Base-by-base conservation (phyloP, 2,329 filamentous ascomycete species). In the Chaetomium sp. region DNA sequence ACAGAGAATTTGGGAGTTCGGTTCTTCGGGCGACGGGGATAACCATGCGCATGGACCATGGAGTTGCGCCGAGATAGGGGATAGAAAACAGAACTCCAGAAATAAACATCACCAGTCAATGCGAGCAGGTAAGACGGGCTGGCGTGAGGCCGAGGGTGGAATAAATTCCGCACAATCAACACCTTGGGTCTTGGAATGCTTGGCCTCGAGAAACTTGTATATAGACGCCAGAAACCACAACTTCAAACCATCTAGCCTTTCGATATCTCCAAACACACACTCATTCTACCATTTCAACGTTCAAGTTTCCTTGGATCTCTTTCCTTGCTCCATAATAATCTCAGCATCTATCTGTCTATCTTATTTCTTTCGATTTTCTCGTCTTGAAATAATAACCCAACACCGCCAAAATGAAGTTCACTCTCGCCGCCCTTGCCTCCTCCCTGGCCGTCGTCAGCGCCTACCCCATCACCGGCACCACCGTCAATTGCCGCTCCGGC, bases 401-500 rank as follows among this genome's bases (percentile, higher is more conserved):
- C 52, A 56, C 27, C 19, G 19, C 19, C 19, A 27, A 27, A 32
- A 59, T 59, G 57, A 59, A 54, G 55, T 12, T 52, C 48, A 12
- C 27, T n/a, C 1, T 54, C 46, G 52, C 54, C 27, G 47, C 44
- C 32, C 9, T 59, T 10, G 12, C 43, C 49, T 12, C 35, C 5
- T 37, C 49, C 36, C 27, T 57, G 41, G 49, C 54, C 51, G 32
- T 45, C 27, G 36, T 52, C 32, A 49, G 14, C 37, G 57, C 59
- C 53, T 61, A 61, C 44, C 45, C 43, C n/a, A 56, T 61, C 47
- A 60, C 52, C 14, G 59, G 53, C 52, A 44, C 52, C 49, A 19
- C 5, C 1, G 53, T 61, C 51, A 60, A 57, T 52, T 61, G 59
- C 50, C 57, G 59, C 12, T 57, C 57, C 14, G 59, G 59, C 33